These are phyloP conservation scores for Malbranchea cinnamomea DNA, from an alignment of 2,329 filamentous ascomycete genomes.

Conservation along the genomic window DNA sequence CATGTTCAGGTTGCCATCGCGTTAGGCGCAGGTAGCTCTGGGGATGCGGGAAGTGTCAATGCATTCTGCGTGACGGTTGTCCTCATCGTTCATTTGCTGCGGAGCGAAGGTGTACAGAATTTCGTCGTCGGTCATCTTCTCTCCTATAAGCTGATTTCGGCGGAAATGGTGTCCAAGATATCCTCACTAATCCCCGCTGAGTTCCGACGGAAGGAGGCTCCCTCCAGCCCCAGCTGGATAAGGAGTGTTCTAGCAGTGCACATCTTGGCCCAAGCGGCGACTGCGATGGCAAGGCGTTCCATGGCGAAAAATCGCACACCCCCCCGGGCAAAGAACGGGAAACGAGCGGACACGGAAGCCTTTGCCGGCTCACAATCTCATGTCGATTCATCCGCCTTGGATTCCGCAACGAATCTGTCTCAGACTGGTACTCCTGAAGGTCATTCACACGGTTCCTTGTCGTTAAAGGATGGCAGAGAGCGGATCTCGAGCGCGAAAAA, in stretches of 20 bases:
- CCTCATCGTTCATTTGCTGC: slow-evolving; percentile 30
- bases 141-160: slow-evolving; percentile 29
- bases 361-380: slow-evolving; percentile 29
- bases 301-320: slow-evolving; percentile 32
- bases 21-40: slow-evolving; percentile 58
- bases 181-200: slow-evolving; percentile 29
- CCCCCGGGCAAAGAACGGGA: slow-evolving; percentile 24
- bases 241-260: slow-evolving; percentile 34
- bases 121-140: slow-evolving; percentile 34
- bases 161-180: slow-evolving; percentile 28
- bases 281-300: slow-evolving; percentile 32
- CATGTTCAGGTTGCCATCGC: slow-evolving; percentile 90
- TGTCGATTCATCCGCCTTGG: slow-evolving; percentile 28
- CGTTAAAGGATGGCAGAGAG: slow-evolving; percentile 40
- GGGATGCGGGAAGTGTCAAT: slow-evolving; percentile 33
- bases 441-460: slow-evolving; percentile 30
- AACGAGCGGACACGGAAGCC: slow-evolving; percentile 31
- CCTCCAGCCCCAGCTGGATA: slow-evolving; percentile 30
- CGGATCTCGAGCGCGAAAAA: slow-evolving; percentile 55
- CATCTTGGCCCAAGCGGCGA: slow-evolving; percentile 33
- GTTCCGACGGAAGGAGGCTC: slow-evolving; percentile 27
- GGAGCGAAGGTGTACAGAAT: slow-evolving; percentile 33
- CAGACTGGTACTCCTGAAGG: slow-evolving; percentile 27
- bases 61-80: slow-evolving; percentile 31
- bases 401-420: slow-evolving; percentile 24